Base-by-base conservation (phyloP, 768 basidiomycete species). In the Termitomyces eurrhizus region DNA sequence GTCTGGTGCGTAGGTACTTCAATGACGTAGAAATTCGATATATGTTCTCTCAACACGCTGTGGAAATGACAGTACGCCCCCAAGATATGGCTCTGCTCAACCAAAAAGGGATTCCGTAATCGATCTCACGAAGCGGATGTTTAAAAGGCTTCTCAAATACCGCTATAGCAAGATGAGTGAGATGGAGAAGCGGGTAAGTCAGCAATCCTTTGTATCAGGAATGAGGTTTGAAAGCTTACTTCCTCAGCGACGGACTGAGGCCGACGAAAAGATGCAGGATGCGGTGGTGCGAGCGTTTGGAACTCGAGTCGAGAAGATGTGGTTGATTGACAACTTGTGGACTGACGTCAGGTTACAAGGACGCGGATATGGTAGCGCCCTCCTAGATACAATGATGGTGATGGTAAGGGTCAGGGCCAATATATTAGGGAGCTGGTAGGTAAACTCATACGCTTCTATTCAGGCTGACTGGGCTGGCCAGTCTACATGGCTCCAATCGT, bases 401-500 rank as follows among this genome's bases (percentile, higher is more conserved):
- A 46, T 66, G 49, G 75, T 75, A 50, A 56, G 67, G 33, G 3
- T 29, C 13, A 16, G 21, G 14, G 24, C 26, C 4, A 33, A 29
- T 12, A 37, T 35, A 37, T 29, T 33, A 29, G 18, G 37, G 24
- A 18, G 18, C 7, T 44, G 32, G 29, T 18, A 32, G 8, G 39
- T 60, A 33, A 11, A 56, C 26, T 42, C 21, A 21, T 26, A 26
- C 2, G 24, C 6, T 44, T 32, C 8, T 9, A 44, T 21, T 2
- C 39, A 77, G 74, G 72, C 72, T 16, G 75, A 77, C 60, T 50
- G 41, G 24, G 52, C 65, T 7, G 67, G 65, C 4, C 65, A 65
- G 50, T 58, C 71, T 1, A 61, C 66, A 9, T 76, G 71, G 69
- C 66, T 75, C 13, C 64, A 69, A 13, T 74, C 74, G 11, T 68